Base-by-base conservation (phyloP, 371 early-diverging fungal genomes). In the Paraphysoderma sedebokerense region DNA sequence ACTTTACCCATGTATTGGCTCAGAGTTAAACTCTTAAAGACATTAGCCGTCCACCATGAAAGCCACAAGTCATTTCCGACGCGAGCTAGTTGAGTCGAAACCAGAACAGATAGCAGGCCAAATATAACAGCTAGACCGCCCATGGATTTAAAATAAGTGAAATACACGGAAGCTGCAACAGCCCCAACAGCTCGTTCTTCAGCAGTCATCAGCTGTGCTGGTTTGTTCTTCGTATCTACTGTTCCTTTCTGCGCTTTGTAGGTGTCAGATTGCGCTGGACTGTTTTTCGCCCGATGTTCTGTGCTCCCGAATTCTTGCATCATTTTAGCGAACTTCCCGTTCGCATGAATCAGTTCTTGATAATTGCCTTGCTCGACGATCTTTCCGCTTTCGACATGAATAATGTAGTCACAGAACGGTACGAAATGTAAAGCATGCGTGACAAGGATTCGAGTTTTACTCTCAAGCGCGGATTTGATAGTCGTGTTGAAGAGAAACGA, bases 381-480 rank as follows among this genome's bases (percentile, higher is more conserved):
- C n/a, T 59, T 39, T 5, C 95, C 95, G 0, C 81, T 73, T 7
- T 72, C 62, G 22, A 97, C 58, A 68, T 85, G 72, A 50, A 82
- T 56, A 19, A 93, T 70, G 0, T 60, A 52, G 47, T 85, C 79
- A 8, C 70, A 62, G 23, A 70, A 65, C 33, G 77, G 71, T 37
- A 92, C 56, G 52, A 79, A 82, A 39, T 87, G 80, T n/a, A 38
- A 52, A 49, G 26, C 31, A 22, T 93, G 86, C 0, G 90, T 87
- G 1, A 86, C 90, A 26, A 93, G 62, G 20, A 93, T 68, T 12
- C 80, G 65, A 0, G 90, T 74, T 53, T 85, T 85, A 53, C 66
- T 63, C 23, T 70, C 66, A 27, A 93, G 64, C 22, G 89, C n/a
- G 12, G 5, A 4, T 19, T 24, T 23, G 42, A 42, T 23, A 12